These are phyloP conservation scores for Conticribra guillardii DNA, from an alignment of 108 stramenopile species.

Conservation along the genomic window DNA sequence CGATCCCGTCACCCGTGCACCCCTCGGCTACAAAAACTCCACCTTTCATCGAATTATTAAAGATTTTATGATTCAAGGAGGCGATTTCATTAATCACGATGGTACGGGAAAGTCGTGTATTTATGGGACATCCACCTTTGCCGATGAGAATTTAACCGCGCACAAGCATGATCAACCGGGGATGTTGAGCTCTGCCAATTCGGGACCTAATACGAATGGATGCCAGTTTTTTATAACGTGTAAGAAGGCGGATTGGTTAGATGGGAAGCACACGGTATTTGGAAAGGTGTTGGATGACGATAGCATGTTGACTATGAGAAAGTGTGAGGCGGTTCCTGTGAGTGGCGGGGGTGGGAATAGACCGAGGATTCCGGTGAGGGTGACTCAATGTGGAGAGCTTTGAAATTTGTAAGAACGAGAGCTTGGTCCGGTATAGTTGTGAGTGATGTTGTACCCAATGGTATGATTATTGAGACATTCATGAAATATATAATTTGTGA, in stretches of 20 bases:
- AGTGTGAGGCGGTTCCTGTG: slow-evolving; percentile 87
- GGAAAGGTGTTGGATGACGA: slow-evolving; percentile 94
- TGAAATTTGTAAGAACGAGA: no score
- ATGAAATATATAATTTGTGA: no score
- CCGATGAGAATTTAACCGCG: slow-evolving; percentile 93
- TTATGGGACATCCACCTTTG: slow-evolving; percentile 82
- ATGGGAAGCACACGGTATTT: slow-evolving; percentile 96
- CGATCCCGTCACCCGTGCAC: slow-evolving; percentile 55
- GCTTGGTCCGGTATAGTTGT: no score
- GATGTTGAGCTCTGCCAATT: slow-evolving; percentile 93
- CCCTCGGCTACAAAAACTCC: slow-evolving; percentile 90
- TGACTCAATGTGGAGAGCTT: slow-evolving; percentile 84
- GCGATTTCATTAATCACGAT: slow-evolving; percentile 93
- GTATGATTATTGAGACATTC: no score
- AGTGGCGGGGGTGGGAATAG: slow-evolving; percentile 54
- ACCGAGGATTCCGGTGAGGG: slow-evolving; percentile 75
- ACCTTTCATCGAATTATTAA: slow-evolving; percentile 97
- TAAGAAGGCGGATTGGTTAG: slow-evolving; percentile 90
- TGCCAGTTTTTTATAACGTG: slow-evolving; percentile 99
- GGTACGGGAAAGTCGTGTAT: slow-evolving; percentile 92
- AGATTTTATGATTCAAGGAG: slow-evolving; percentile 90
- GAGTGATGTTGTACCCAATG: no score
- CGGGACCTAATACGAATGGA: slow-evolving; percentile 92
- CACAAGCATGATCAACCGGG: slow-evolving; percentile 91
- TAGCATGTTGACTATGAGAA: slow-evolving; percentile 90